Conservation (phyloP, 805 yeast species). For the Lipomyces chichibuensis region DNA sequence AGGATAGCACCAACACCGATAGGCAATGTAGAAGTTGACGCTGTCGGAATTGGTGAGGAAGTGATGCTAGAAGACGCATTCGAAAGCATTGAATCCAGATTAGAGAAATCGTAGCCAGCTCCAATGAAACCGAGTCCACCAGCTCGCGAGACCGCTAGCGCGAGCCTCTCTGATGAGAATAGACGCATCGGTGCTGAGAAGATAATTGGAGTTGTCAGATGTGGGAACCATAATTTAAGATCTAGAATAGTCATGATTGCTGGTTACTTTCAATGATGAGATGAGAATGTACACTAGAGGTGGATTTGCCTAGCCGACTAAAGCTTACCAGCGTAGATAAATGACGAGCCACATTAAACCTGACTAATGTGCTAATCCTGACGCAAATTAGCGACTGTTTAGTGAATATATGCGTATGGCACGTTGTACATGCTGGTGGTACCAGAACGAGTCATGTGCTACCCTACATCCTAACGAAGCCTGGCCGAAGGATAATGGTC, state of each 20-base stretch:
- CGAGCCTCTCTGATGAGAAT: constrained; percentile 17
- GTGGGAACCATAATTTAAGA: constrained; percentile 23
- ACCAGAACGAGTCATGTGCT: too few species aligned
- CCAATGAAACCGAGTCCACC: constrained; percentile 29
- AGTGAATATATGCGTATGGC: too few species aligned
- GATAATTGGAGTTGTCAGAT: constrained; percentile 17
- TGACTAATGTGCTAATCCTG: background rate
- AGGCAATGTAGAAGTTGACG: background rate
- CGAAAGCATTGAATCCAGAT: constrained; percentile 5
- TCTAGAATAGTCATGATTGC: background rate
- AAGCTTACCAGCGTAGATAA: background rate
- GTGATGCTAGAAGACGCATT: background rate
- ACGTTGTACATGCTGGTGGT: too few species aligned
- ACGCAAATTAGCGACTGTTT: background rate
- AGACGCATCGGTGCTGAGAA: constrained; percentile 27
- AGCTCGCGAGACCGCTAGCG: constrained; percentile 20
- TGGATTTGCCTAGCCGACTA: background rate
- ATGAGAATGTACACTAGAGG: background rate
- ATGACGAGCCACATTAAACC: background rate
- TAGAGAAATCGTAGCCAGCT: constrained; percentile 20
- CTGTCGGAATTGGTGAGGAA: background rate
- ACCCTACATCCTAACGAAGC: too few species aligned
- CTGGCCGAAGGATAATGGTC: too few species aligned
- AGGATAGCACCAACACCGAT: constrained; percentile 23
- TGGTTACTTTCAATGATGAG: background rate